A percentile compares a stretch with the other conserved stretches of the same genome.
Conservation (phyloP, 257 asterid species). For the Primulina huaijiensis region DNA sequence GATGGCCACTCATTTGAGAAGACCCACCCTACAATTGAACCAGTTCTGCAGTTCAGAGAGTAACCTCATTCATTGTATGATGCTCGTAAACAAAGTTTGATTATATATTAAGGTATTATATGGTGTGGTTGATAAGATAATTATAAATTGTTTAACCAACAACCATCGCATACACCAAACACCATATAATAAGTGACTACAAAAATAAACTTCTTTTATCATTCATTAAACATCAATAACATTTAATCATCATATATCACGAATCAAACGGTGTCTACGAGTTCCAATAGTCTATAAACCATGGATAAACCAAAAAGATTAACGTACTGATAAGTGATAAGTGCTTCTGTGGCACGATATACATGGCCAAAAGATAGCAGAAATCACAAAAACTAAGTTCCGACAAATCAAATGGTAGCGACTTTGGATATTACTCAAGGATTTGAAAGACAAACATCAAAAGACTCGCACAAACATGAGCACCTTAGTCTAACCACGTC, state of each 20-base stretch:
- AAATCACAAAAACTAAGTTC: background rate
- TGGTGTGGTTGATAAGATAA: too few relatives aligned
- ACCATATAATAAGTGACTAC: too few relatives aligned
- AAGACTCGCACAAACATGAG: background rate
- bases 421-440: background rate
- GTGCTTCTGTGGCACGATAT: background rate
- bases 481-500: conserved; percentile 12
- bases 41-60: background rate
- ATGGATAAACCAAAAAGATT: background rate
- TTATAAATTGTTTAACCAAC: too few relatives aligned
- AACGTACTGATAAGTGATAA: background rate
- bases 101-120: too few relatives aligned
- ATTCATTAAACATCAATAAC: too few relatives aligned
- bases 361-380: conserved; percentile 4
- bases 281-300: background rate
- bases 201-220: too few relatives aligned
- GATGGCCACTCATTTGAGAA: background rate
- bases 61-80: too few relatives aligned
- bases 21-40: background rate
- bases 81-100: background rate
- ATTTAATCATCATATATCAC: too few relatives aligned
- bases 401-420: conserved; percentile 1
- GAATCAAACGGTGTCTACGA: too few relatives aligned
- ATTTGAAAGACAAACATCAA: background rate
- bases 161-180: too few relatives aligned